A percentile compares a stretch with the other conserved stretches of the same genome.
Evolutionary conservation across 2,329 filamentous ascomycete genomes (phyloP).

Genomic region (Cercospora zeina): DNA sequence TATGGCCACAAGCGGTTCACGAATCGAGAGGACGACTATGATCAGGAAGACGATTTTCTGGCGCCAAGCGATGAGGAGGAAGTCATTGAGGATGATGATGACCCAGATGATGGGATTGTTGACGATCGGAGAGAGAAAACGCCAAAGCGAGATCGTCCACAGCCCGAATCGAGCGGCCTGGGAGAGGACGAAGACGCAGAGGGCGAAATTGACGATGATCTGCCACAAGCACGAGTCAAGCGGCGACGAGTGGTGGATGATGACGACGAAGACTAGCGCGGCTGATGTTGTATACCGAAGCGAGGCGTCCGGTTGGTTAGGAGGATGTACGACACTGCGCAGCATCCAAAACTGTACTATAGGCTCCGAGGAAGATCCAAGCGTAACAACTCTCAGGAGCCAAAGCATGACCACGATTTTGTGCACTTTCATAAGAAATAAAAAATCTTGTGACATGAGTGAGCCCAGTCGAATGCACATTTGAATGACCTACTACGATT

Average conservation of each 20-base stretch:
- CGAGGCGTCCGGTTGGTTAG: constrained; percentile 1
- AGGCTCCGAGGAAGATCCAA: neutral
- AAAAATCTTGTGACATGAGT: too few relatives aligned
- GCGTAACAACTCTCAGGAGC: neutral
- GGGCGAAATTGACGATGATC: constrained; percentile 40
- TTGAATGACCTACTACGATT: too few relatives aligned
- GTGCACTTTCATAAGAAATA: neutral
- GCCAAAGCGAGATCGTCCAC: constrained; percentile 43
- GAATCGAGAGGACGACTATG: constrained; percentile 69
- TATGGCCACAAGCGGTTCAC: constrained; percentile 66
- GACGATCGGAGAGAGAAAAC: constrained; percentile 39
- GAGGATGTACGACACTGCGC: neutral
- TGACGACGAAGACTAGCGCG: constrained; percentile 50
- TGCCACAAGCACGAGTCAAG: constrained; percentile 42
- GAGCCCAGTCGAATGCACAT: too few relatives aligned
- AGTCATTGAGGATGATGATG: constrained; percentile 60
- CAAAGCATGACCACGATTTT: neutral
- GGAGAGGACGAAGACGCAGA: constrained; percentile 43
- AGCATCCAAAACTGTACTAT: neutral
- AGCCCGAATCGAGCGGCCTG: constrained; percentile 22
- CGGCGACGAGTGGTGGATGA: constrained; percentile 50
- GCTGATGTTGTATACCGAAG: neutral
- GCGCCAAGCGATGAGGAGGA: constrained; percentile 71
- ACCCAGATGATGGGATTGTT: constrained; percentile 50
- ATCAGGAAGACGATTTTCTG: constrained; percentile 76